Evolutionary conservation across 805 yeast species (phyloP), one percentile per base, ranked within the genome.

Genomic region (Zygosaccharomyces bisporus): DNA sequence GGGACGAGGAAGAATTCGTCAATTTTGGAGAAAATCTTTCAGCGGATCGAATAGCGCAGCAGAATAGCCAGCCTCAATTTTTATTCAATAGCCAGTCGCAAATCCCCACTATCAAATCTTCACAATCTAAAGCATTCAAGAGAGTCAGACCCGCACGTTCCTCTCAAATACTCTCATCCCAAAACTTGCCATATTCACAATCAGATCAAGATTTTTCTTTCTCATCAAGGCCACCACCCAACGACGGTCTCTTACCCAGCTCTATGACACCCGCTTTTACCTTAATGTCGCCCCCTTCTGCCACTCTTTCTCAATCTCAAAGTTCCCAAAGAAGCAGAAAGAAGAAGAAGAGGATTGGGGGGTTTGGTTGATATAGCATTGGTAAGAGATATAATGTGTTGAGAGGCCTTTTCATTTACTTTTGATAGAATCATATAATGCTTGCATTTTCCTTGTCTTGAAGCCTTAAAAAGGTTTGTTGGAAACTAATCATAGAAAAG

Each of bases 271-370:
- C 66, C 6, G 66, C 66, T 39, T 63, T 63, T 41, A 52, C 65
- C n/a, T 41, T 61, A 30, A 45, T 54, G 52, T 61, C 57, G 39
- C 44, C 54, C 16, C 43, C 46, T 1, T 34, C 53, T 3, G 44
- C 57, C 4, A 44, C 51, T 14, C 25, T 47, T 6, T 54, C 58
- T 7, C 55, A 51, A 34, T 51, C 58, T 16, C 56, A 50, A 39
- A 45, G 42, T 37, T 45, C 49, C 27, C 54, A 49, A 24, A 39
- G 53, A 16, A 35, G 47, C 37, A 39, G 42, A 42, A 63, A 58
- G 45, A 66, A 61, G 53, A 69, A 64, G 53, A 74, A 71, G 64
- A 71, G 67, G 50, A 68, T 70, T 45, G 71, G 78, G 12, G 81
- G 81, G 3, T 76, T 77, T 59, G 73, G 72, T 20, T 75, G 54